A percentile compares a stretch with the other conserved stretches of the same genome.
phyloP scores from a whole-genome alignment of 805 yeast species.

The Lipomyces orientalis region DNA sequence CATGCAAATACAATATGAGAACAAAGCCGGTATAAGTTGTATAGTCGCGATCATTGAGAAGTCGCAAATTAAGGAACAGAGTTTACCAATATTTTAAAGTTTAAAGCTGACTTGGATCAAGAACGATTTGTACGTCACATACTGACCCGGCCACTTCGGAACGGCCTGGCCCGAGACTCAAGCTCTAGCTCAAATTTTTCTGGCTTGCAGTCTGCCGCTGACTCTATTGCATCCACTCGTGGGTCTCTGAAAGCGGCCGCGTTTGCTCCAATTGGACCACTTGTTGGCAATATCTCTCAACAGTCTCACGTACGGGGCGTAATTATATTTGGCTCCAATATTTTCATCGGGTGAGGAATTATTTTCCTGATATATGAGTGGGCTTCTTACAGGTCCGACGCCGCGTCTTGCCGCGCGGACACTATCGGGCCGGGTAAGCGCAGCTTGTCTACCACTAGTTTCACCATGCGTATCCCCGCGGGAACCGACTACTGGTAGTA shows the following conservation, averaged over 20 bases:
- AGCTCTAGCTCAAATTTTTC: not conserved
- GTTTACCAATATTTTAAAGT: not conserved
- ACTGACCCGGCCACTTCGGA: not conserved
- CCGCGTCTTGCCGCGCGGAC: not conserved
- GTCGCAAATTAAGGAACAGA: no score
- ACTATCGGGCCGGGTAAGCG: slow-evolving; percentile 24
- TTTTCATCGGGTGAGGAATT: not conserved
- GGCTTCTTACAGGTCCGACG: not conserved
- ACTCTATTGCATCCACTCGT: not conserved
- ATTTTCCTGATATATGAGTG: not conserved
- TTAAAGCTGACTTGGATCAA: not conserved
- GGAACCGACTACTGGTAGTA: slow-evolving; percentile 16
- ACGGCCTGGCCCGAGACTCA: not conserved
- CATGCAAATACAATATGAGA: no score
- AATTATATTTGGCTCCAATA: not conserved
- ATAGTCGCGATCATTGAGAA: no score
- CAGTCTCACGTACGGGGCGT: not conserved
- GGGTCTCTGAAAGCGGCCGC: not conserved
- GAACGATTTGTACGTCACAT: no score
- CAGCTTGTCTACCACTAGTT: slow-evolving; percentile 14
- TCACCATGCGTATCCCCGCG: slow-evolving; percentile 5
- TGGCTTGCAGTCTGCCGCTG: not conserved
- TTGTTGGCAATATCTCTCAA: not conserved
- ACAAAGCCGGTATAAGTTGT: no score
- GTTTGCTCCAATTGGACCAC: not conserved